These are phyloP conservation scores for Capsella rubella DNA, from an alignment of 441 rosid genomes.

Conservation along the genomic window DNA sequence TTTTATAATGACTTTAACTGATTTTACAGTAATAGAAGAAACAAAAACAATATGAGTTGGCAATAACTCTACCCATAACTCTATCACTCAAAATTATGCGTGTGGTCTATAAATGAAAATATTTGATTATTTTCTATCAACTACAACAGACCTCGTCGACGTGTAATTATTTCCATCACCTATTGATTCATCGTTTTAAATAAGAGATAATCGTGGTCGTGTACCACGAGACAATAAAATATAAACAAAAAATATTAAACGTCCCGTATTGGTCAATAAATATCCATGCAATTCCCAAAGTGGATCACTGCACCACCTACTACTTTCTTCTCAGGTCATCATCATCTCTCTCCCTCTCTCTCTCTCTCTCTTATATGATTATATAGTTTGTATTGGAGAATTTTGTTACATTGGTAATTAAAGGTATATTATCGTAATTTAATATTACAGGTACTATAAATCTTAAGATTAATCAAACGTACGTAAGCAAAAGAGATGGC, in stretches of 20 bases:
- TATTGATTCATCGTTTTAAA: background rate
- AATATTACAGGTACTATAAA: no score
- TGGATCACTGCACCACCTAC: background rate
- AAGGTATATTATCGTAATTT: background rate
- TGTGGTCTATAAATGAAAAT: background rate
- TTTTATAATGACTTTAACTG: no score
- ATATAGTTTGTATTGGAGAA: background rate
- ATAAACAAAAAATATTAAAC: background rate
- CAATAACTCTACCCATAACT: no score
- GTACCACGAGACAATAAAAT: background rate
- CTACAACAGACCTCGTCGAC: no score
- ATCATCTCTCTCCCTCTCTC: background rate
- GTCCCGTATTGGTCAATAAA: background rate
- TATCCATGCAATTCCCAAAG: background rate
- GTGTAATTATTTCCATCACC: background rate
- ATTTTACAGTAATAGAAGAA: no score
- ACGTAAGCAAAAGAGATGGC: slow-evolving; percentile 10
- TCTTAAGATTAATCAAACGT: background rate
- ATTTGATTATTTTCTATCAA: background rate
- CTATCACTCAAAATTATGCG: no score
- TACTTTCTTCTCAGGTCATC: background rate
- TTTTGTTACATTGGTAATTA: background rate
- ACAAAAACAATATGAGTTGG: no score
- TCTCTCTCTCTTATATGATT: background rate
- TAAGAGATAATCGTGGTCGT: background rate